Evolutionary conservation across 23 red algal genomes (phyloP).

Genomic region (Gracilariopsis chorda): DNA sequence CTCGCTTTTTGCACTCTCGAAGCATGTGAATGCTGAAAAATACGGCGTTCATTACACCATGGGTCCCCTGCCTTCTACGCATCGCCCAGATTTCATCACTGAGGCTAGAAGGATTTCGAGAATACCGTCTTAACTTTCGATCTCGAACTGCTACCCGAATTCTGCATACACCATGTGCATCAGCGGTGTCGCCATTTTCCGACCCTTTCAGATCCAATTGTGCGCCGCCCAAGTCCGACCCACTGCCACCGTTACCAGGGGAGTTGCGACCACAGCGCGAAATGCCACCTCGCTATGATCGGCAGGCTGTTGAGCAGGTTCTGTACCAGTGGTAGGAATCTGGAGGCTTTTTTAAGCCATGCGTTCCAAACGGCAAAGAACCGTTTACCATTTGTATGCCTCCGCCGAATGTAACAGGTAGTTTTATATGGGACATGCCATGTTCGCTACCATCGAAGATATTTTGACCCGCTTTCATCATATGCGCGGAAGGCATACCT

Average conservation of each 20-base stretch:
- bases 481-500: constrained; percentile 72
- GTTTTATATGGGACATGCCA: constrained; percentile 99
- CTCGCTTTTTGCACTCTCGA: too few relatives aligned
- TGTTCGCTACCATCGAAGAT: constrained; percentile 89
- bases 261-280: constrained; percentile 28
- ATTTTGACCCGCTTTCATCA: constrained; percentile 91
- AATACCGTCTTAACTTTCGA: background rate
- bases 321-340: constrained; percentile 93
- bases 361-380: background rate
- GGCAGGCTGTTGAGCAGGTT: constrained; percentile 48
- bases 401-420: constrained; percentile 98
- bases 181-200: background rate
- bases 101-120: background rate
- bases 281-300: constrained; percentile 84
- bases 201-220: background rate
- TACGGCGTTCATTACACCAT: background rate
- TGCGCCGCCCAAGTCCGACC: constrained; percentile 5
- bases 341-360: constrained; percentile 72
- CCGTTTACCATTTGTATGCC: constrained; percentile 96
- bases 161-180: background rate
- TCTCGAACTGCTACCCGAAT: background rate
- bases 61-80: background rate
- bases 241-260: constrained; percentile 29
- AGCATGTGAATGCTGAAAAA: constrained; percentile 2
- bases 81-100: background rate